A percentile compares a stretch with the other conserved stretches of the same genome.
Conservation (phyloP, 768 basidiomycete species). For the Suillus bovinus region DNA sequence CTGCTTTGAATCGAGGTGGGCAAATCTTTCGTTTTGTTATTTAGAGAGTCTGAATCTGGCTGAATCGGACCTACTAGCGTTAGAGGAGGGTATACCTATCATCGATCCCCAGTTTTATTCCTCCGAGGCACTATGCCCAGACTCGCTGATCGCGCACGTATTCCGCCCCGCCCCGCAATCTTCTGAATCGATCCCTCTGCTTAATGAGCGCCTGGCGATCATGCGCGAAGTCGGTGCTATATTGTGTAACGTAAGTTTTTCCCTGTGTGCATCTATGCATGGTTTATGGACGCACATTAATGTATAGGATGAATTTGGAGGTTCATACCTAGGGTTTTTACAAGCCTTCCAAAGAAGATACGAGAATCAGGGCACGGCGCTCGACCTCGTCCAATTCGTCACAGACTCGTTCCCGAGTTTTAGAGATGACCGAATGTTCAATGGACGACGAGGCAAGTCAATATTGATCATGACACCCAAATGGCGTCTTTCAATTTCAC, state of each 20-base stretch:
- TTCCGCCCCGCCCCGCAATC: slow-evolving; percentile 64
- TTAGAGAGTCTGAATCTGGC: not conserved
- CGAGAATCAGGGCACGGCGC: slow-evolving; percentile 58
- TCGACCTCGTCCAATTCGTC: slow-evolving; percentile 74
- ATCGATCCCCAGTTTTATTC: slow-evolving; percentile 80
- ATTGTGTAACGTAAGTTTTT: slow-evolving; percentile 59
- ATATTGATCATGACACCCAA: not conserved
- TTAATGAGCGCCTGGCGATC: slow-evolving; percentile 68
- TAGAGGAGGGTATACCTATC: slow-evolving; percentile 76
- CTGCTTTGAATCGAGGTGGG: slow-evolving; percentile 79
- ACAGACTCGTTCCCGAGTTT: slow-evolving; percentile 72
- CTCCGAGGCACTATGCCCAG: slow-evolving; percentile 67
- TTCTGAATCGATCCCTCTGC: slow-evolving; percentile 66
- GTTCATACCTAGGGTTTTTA: slow-evolving; percentile 70
- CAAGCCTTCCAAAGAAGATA: slow-evolving; percentile 56
- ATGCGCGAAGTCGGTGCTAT: slow-evolving; percentile 79
- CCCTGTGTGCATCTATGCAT: not conserved
- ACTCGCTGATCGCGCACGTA: slow-evolving; percentile 63
- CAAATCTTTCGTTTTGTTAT: not conserved
- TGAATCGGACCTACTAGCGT: slow-evolving; percentile 43
- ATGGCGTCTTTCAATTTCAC: not conserved
- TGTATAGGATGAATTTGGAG: slow-evolving; percentile 55
- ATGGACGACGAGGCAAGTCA: slow-evolving; percentile 45
- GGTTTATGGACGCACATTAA: not conserved
- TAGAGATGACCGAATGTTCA: slow-evolving; percentile 62